A percentile compares a stretch with the other conserved stretches of the same genome.
These are phyloP conservation scores for Fusarium keratoplasticum DNA, from an alignment of 2,329 filamentous ascomycete genomes.

Conservation along the genomic window DNA sequence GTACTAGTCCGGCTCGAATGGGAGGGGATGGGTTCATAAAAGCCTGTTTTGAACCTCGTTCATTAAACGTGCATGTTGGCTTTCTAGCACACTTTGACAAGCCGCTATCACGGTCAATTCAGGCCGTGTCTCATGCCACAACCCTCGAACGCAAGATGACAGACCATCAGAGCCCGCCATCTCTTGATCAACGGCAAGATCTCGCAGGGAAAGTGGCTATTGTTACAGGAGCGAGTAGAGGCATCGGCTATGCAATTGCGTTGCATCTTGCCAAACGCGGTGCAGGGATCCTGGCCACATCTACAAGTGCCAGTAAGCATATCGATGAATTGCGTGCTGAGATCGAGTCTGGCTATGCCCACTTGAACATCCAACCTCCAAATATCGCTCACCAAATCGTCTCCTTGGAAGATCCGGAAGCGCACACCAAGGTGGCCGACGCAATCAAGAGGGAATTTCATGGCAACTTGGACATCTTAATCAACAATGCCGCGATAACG, in stretches of 20 bases:
- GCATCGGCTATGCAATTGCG: slow-evolving; percentile 1
- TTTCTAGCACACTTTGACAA: neutral
- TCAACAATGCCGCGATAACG: slow-evolving; percentile 2
- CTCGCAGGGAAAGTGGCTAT: neutral
- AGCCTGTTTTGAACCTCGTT: neutral
- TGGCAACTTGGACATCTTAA: neutral
- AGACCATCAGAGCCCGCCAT: neutral
- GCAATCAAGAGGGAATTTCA: neutral
- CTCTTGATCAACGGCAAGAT: neutral
- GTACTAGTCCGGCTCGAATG: neutral
- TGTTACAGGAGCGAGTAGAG: slow-evolving; percentile 1
- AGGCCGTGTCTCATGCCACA: neutral
- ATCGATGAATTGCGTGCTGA: neutral
- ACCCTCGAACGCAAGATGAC: neutral
- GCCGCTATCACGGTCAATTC: neutral
- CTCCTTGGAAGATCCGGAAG: neutral
- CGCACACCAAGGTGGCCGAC: neutral
- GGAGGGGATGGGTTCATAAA: neutral
- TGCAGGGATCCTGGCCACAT: neutral
- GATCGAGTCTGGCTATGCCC: neutral
- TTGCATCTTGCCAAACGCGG: neutral
- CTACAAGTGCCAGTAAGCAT: neutral
- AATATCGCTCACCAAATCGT: neutral
- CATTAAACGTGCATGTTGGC: neutral
- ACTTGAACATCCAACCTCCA: neutral